Evolutionary conservation across 2,329 filamentous ascomycete species (phyloP).

Genomic region (Cercospora sojina): DNA sequence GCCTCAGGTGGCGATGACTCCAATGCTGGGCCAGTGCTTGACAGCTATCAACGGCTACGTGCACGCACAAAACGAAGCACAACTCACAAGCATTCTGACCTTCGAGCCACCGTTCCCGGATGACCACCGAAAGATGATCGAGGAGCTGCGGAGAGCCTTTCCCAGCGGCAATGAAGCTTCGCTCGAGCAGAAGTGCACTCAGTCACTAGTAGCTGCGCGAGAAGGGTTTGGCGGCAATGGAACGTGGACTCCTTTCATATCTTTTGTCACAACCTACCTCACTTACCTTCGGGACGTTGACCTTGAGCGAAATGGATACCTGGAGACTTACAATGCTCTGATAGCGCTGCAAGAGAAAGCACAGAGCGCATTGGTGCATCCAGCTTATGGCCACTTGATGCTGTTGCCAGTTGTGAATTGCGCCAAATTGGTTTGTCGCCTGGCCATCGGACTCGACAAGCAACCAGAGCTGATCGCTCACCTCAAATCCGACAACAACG

Average conservation of each 20-base stretch:
- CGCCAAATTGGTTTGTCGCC: slow-evolving; percentile 73
- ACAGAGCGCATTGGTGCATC: slow-evolving; percentile 76
- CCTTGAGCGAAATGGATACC: slow-evolving; percentile 70
- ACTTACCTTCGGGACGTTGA: slow-evolving; percentile 79
- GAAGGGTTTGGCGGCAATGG: slow-evolving; percentile 64
- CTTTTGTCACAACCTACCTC: slow-evolving; percentile 79
- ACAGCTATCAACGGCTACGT: slow-evolving; percentile 62
- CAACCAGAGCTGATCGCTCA: slow-evolving; percentile 73
- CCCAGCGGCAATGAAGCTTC: slow-evolving; percentile 50
- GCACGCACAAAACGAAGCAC: slow-evolving; percentile 61
- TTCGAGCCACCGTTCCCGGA: slow-evolving; percentile 70
- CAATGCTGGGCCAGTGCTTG: slow-evolving; percentile 63
- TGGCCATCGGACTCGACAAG: slow-evolving; percentile 81
- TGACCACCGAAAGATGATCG: slow-evolving; percentile 66
- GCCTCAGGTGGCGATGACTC: slow-evolving; percentile 13
- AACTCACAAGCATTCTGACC: slow-evolving; percentile 68
- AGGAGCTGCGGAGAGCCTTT: slow-evolving; percentile 64
- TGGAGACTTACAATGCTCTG: slow-evolving; percentile 72
- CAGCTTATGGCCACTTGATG: slow-evolving; percentile 75
- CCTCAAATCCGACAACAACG: slow-evolving; percentile 40
- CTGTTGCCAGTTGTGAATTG: slow-evolving; percentile 81
- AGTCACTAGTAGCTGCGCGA: slow-evolving; percentile 63
- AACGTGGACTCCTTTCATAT: slow-evolving; percentile 72
- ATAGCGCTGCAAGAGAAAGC: slow-evolving; percentile 72
- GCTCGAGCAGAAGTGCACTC: slow-evolving; percentile 64